These are phyloP conservation scores for Pisolithus tinctorius DNA, from an alignment of 768 basidiomycete genomes.

Conservation along the genomic window DNA sequence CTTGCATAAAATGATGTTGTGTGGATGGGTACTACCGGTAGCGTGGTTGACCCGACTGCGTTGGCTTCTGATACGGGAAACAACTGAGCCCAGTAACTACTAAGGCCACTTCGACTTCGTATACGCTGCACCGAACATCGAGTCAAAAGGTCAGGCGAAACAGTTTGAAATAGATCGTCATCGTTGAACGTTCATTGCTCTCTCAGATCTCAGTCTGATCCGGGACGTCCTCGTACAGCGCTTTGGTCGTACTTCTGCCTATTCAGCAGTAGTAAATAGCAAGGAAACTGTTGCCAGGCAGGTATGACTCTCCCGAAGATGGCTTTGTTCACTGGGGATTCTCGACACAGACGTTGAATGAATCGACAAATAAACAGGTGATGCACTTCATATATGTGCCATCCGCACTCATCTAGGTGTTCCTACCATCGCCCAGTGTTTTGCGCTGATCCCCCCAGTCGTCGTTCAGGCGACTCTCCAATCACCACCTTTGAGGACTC, in stretches of 20 bases:
- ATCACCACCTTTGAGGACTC: too few species aligned
- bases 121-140: constrained; percentile 48
- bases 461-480: too few species aligned
- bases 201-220: constrained; percentile 49
- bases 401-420: too few species aligned
- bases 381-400: too few species aligned
- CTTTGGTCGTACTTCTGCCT: constrained; percentile 51
- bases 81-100: constrained; percentile 44
- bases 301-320: constrained; percentile 24
- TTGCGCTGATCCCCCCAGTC: too few species aligned
- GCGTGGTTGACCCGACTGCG: neutral
- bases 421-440: too few species aligned
- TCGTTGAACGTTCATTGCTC: neutral
- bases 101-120: constrained; percentile 70
- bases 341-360: neutral
- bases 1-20: too few species aligned
- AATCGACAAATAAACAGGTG: too few species aligned
- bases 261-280: constrained; percentile 42
- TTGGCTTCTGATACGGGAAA: constrained; percentile 21
- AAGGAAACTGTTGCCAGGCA: constrained; percentile 50
- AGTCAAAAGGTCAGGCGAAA: constrained; percentile 46
- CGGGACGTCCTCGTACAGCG: constrained; percentile 49
- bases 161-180: neutral
- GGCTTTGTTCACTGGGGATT: neutral
- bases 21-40: too few species aligned